A percentile compares a stretch with the other conserved stretches of the same genome.
phyloP scores from a whole-genome alignment of 164 flowering plant species.

The Amborella trichopoda region DNA sequence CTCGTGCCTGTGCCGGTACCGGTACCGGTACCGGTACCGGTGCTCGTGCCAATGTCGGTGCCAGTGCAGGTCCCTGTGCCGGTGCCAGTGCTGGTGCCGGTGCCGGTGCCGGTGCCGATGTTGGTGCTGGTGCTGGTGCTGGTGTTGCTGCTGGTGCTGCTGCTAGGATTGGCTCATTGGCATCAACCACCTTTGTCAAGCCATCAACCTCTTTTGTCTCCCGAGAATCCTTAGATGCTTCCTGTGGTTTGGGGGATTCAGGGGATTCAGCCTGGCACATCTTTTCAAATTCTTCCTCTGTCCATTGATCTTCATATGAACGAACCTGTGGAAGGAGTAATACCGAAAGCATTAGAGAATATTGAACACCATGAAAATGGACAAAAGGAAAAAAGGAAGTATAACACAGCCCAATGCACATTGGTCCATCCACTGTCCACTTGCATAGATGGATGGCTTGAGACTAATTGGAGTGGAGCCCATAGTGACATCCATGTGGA shows the following conservation, averaged over 20 bases:
- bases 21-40: neutral
- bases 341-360: neutral
- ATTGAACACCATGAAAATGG: neutral
- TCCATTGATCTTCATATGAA: conserved; percentile 97
- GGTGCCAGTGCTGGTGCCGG: too few relatives aligned
- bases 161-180: conserved; percentile 1
- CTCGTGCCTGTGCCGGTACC: neutral
- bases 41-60: neutral
- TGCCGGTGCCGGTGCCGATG: neutral
- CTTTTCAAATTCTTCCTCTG: conserved; percentile 98
- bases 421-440: too few relatives aligned
- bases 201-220: conserved; percentile 21
- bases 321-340: conserved; percentile 51
- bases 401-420: too few relatives aligned
- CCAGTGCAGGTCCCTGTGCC: neutral
- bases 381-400: too few relatives aligned
- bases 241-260: conserved; percentile 46
- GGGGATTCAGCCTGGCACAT: conserved; percentile 79
- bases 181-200: conserved; percentile 5
- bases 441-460: too few relatives aligned
- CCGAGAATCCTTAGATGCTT: conserved; percentile 20
- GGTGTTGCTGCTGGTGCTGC: too few relatives aligned
- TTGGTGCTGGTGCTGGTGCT: neutral
- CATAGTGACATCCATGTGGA: too few relatives aligned
- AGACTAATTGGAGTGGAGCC: too few relatives aligned